These are phyloP conservation scores for Prunus mume DNA, from an alignment of 306 rosid species.

Conservation along the genomic window DNA sequence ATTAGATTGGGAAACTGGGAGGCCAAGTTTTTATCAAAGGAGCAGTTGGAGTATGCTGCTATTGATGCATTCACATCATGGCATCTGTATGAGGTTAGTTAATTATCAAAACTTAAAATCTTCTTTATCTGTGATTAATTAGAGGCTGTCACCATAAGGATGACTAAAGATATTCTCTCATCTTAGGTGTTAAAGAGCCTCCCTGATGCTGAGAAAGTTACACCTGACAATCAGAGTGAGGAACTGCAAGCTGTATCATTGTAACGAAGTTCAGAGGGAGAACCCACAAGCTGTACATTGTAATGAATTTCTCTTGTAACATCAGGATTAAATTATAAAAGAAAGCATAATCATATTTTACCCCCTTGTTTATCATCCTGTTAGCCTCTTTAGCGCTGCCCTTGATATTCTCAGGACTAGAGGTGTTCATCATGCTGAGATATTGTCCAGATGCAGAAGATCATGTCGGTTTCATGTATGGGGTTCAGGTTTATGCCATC, in stretches of 20 bases:
- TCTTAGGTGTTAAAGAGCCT: conserved; percentile 54
- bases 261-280: conserved; percentile 10
- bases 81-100: conserved; percentile 71
- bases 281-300: background rate
- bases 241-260: conserved; percentile 20
- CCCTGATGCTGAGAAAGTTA: conserved; percentile 37
- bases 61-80: conserved; percentile 87
- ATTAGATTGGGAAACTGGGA: conserved; percentile 88
- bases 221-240: conserved; percentile 8
- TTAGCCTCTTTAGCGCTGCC: background rate
- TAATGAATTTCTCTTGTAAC: background rate
- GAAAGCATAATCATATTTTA: background rate
- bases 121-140: background rate
- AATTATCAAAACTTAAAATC: background rate
- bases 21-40: conserved; percentile 49
- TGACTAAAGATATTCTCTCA: background rate
- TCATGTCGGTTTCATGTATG: background rate
- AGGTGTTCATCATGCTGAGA: background rate
- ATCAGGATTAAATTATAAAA: background rate
- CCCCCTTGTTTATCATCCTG: background rate
- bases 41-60: conserved; percentile 82
- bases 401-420: background rate
- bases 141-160: background rate
- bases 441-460: background rate
- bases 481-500: background rate